phyloP scores from a whole-genome alignment of 1,139 yeast species.

The Sugiyamaella neomexicana region DNA sequence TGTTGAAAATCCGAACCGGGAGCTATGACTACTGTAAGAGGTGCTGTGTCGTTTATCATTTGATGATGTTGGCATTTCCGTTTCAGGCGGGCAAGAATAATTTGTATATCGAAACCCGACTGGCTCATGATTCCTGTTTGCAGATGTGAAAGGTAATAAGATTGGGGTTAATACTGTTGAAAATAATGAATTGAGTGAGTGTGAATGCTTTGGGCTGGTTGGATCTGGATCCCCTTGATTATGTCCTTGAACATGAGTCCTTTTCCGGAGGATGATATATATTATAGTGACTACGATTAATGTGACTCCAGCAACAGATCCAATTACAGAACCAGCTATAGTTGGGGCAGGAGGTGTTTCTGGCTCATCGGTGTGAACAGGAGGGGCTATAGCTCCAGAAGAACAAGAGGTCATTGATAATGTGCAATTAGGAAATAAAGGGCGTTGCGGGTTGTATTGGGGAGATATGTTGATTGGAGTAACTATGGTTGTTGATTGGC shows the following conservation, averaged over 20 bases:
- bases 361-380: not conserved
- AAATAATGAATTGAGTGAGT: not conserved
- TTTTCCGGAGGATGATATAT: conserved; percentile 21
- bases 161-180: not conserved
- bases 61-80: not conserved
- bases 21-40: not conserved
- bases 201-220: not conserved
- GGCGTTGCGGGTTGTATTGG: conserved; percentile 1
- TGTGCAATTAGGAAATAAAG: conserved; percentile 14
- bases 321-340: conserved; percentile 50
- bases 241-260: not conserved
- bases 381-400: conserved; percentile 8
- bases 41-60: not conserved
- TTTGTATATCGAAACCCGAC: not conserved
- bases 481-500: not conserved
- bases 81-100: not conserved
- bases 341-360: conserved; percentile 35
- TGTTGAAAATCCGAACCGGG: not conserved
- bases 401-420: conserved; percentile 8
- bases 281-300: conserved; percentile 32
- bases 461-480: not conserved
- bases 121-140: not conserved
- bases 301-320: conserved; percentile 44
- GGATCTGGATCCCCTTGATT: not conserved
- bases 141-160: not conserved